Evolutionary conservation across 2,329 filamentous ascomycete species (phyloP).

Genomic region (Aspergillus niger): DNA sequence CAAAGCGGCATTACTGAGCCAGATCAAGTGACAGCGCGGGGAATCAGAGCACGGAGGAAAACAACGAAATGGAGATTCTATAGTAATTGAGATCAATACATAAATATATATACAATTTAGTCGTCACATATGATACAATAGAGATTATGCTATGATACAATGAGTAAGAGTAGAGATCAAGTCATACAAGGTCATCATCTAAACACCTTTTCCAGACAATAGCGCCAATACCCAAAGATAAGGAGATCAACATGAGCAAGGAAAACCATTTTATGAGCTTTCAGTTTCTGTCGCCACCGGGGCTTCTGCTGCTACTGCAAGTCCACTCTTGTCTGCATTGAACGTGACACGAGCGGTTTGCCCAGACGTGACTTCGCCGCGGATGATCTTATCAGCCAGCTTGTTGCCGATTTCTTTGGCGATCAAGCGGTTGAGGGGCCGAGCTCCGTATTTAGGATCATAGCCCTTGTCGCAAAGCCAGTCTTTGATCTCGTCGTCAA

Average conservation of each 20-base stretch:
- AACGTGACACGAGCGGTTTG: constrained; percentile 72
- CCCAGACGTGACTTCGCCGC: constrained; percentile 75
- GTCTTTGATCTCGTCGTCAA: constrained; percentile 70
- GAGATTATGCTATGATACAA: constrained; percentile 20
- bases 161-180: background rate
- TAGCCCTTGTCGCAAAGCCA: constrained; percentile 92
- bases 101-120: constrained; percentile 1
- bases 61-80: background rate
- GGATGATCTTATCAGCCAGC: constrained; percentile 88
- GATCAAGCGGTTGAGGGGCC: constrained; percentile 88
- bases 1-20: background rate
- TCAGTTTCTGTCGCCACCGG: constrained; percentile 10
- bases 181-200: constrained; percentile 8
- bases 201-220: constrained; percentile 5
- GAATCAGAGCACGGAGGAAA: background rate
- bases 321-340: constrained; percentile 60
- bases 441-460: constrained; percentile 85
- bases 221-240: background rate
- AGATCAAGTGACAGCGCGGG: background rate
- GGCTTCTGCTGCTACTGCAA: constrained; percentile 52
- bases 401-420: constrained; percentile 85
- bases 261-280: constrained; percentile 10
- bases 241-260: background rate
- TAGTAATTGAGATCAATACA: background rate
- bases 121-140: constrained; percentile 15